A percentile compares a stretch with the other conserved stretches of the same genome.
These are phyloP conservation scores for Backusella tuberculispora DNA, from an alignment of 192 early-diverging fungal species.

Conservation along the genomic window DNA sequence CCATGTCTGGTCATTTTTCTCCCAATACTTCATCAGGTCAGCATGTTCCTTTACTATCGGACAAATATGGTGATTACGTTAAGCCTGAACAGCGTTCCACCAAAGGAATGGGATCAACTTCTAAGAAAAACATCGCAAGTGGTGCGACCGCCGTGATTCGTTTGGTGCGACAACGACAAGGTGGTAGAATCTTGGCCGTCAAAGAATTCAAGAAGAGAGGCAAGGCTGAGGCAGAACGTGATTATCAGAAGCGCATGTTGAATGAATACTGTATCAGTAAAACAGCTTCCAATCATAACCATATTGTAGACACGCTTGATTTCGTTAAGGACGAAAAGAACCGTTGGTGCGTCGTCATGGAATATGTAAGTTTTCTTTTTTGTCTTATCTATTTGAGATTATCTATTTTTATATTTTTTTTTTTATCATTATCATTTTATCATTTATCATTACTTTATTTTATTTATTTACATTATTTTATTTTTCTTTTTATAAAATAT, in stretches of 20 bases:
- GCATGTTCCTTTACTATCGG: constrained; percentile 15
- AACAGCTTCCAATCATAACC: constrained; percentile 84
- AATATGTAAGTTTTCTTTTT: constrained; percentile 48
- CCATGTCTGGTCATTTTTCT: background rate
- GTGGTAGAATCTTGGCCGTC: constrained; percentile 82
- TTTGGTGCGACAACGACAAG: constrained; percentile 78
- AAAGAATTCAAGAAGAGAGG: constrained; percentile 88
- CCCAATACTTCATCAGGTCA: background rate
- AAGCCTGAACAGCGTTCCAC: constrained; percentile 27
- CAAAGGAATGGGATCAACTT: constrained; percentile 27
- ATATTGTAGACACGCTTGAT: constrained; percentile 94
- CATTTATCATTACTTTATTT: no score
- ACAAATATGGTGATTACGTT: constrained; percentile 35
- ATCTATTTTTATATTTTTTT: constrained; percentile 16
- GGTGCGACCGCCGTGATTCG: constrained; percentile 92
- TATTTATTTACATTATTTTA: background rate
- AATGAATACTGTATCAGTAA: constrained; percentile 97
- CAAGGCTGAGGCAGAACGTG: constrained; percentile 89
- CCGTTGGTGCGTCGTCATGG: constrained; percentile 84
- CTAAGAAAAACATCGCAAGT: constrained; percentile 67
- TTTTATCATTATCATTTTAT: background rate
- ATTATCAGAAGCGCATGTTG: constrained; percentile 94
- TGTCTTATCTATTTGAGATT: constrained; percentile 17
- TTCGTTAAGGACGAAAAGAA: constrained; percentile 91
- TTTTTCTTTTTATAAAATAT: background rate